Evolutionary conservation across 352 stramenopile species (phyloP).

Genomic region (Phytophthora tentaculata): DNA sequence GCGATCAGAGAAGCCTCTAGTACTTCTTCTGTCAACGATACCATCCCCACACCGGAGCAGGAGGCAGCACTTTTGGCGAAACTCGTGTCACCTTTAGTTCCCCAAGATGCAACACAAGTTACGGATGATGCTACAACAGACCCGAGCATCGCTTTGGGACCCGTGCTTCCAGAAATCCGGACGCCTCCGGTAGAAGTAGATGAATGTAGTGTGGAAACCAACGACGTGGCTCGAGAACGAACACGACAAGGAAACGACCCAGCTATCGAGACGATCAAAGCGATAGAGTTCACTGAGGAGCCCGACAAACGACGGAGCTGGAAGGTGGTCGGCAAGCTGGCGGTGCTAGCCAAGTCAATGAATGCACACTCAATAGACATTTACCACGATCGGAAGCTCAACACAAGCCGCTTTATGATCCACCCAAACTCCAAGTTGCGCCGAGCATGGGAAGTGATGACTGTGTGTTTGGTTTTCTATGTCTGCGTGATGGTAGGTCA

Average conservation of each 20-base stretch:
- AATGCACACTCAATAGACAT: constrained; percentile 69
- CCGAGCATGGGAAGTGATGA: constrained; percentile 73
- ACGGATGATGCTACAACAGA: constrained; percentile 3
- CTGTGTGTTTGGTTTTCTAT: constrained; percentile 79
- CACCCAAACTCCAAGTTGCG: constrained; percentile 82
- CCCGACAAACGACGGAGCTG: constrained; percentile 19
- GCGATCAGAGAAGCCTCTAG: constrained; percentile 13
- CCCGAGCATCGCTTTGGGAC: constrained; percentile 4
- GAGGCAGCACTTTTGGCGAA: constrained; percentile 20
- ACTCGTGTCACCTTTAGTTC: constrained; percentile 20
- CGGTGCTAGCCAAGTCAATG: constrained; percentile 40
- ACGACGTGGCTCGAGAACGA: background rate
- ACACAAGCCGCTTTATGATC: constrained; percentile 70
- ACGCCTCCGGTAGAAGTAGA: background rate
- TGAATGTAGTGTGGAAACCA: background rate
- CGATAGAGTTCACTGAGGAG: constrained; percentile 10
- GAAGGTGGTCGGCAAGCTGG: constrained; percentile 41
- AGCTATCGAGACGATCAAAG: constrained; percentile 13
- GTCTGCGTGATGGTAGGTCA: constrained; percentile 67
- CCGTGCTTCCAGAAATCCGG: constrained; percentile 5
- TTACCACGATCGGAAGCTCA: constrained; percentile 74
- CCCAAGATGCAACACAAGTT: constrained; percentile 1
- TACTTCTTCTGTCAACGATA: background rate
- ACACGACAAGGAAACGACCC: constrained; percentile 6
- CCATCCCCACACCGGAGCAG: constrained; percentile 1